These are phyloP conservation scores for Lactifluus volemus DNA, from an alignment of 768 basidiomycete genomes.

Conservation along the genomic window DNA sequence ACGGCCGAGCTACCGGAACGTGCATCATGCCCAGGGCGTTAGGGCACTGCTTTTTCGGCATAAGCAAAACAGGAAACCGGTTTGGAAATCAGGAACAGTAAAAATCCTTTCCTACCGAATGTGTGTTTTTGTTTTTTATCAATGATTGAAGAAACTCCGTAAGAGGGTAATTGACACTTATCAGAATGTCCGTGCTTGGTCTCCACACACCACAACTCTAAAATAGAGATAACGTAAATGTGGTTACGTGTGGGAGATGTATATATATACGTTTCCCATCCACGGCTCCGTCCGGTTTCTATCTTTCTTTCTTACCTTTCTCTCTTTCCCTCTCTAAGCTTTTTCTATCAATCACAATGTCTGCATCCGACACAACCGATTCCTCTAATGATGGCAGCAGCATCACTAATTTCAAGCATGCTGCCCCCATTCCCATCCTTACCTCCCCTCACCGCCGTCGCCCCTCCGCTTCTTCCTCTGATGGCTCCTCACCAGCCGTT, in stretches of 20 bases:
- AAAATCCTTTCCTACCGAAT: no score
- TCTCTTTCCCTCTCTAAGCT: background rate
- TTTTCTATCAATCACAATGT: constrained; percentile 7
- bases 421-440: constrained; percentile 18
- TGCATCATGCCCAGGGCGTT: background rate
- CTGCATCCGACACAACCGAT: background rate
- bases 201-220: background rate
- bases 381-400: background rate
- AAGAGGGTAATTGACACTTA: background rate
- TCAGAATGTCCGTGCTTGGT: background rate
- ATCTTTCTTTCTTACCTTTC: background rate
- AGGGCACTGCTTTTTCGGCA: background rate
- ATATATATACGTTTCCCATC: background rate
- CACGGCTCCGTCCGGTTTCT: background rate
- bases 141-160: background rate
- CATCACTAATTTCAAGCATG: background rate
- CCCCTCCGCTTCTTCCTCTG: constrained; percentile 15
- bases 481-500: constrained; percentile 9
- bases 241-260: background rate
- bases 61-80: background rate
- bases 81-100: no score
- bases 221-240: constrained; percentile 9
- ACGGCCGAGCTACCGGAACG: background rate
- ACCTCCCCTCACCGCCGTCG: constrained; percentile 10
- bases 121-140: background rate